Evolutionary conservation across 2,329 filamentous ascomycete species (phyloP), one percentile per base, ranked within the genome.

Genomic region (Emmonsiellopsis sp.): DNA sequence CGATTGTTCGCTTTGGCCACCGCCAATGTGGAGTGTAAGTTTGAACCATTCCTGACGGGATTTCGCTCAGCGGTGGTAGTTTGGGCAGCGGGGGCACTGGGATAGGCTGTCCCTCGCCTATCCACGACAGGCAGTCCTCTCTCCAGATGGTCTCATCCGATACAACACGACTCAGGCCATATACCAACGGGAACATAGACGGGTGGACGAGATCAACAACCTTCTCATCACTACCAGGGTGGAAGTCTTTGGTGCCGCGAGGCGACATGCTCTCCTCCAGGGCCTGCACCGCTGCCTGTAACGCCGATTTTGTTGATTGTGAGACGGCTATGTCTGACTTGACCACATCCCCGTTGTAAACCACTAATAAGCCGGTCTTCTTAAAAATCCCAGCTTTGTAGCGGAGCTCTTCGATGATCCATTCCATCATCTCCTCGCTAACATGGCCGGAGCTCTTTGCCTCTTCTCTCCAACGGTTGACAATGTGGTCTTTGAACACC

Each of bases 191-290:
- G 49, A 65, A 70, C 6, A 69, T 57, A 0, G 83, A 87, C 0
- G 84, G 84, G 56, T 87, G 79, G 1, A 87, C 77, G 0, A 87
- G 68, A 62, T 87, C 78, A 1, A 85, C 73, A 0, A 87, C 82
- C 55, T 77, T 77, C 0, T 70, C 65, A 35, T 80, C 69, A 0
- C 78, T 81, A 2, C 76, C 71, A 0, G 83, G 83, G 63, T 86
- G 82, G 75, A 81, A 87, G 63, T 87, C 83, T 59, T 80, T 80
- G 34, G 70, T 51, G 0, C 67, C 50, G 3, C 79, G 77, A 0
- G 77, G 77, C 4, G 79, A 77, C 0, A 77, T 77, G 0, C 80
- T 71, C 37, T 78, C 63, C 58, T 85, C 79, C 1, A 88, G 20
- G 67, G 0, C 65, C 66, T 1, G 65, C 16, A 81, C 77, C 0